Conservation (phyloP, 805 yeast species). For the Kodamaea kakaduensis region DNA sequence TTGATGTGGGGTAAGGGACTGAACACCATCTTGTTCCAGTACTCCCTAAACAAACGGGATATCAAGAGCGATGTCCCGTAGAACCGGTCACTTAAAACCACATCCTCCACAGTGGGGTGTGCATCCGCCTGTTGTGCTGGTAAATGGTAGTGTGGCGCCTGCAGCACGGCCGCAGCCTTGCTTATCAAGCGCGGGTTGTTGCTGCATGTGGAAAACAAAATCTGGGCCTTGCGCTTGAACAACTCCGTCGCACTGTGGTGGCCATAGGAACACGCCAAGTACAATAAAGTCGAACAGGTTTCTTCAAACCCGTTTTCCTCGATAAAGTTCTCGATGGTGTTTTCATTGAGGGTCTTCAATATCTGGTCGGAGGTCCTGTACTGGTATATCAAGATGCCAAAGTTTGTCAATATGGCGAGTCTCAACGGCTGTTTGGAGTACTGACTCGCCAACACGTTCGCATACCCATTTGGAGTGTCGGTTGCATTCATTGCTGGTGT, state of each 20-base stretch:
- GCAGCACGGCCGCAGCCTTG: slow-evolving; percentile 7
- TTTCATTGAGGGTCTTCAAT: slow-evolving; percentile 64
- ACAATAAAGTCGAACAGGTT: slow-evolving; percentile 83
- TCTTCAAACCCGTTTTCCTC: slow-evolving; percentile 83
- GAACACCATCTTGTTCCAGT: slow-evolving; percentile 77
- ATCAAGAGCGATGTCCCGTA: slow-evolving; percentile 80
- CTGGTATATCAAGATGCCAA: slow-evolving; percentile 71
- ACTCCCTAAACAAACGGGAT: slow-evolving; percentile 70
- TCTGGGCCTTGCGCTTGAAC: slow-evolving; percentile 45
- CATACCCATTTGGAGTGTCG: slow-evolving; percentile 72
- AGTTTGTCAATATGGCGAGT: slow-evolving; percentile 78
- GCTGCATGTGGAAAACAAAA: slow-evolving; percentile 52
- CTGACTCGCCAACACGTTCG: slow-evolving; percentile 84
- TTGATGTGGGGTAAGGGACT: slow-evolving; percentile 40
- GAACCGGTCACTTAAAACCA: slow-evolving; percentile 86
- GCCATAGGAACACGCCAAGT: slow-evolving; percentile 73
- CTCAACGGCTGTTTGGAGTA: slow-evolving; percentile 63
- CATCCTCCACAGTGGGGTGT: slow-evolving; percentile 57
- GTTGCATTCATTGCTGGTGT: slow-evolving; percentile 71
- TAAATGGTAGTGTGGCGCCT: slow-evolving; percentile 16
- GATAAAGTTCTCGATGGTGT: slow-evolving; percentile 63
- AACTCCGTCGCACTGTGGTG: slow-evolving; percentile 46
- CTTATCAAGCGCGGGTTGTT: slow-evolving; percentile 43
- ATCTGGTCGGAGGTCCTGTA: slow-evolving; percentile 78
- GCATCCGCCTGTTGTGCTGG: slow-evolving; percentile 16